Percentiles rank a stretch among this genome's conserved stretches.
phyloP scores from a whole-genome alignment of 1,284 basidiomycete genomes.

The Rhodotorula glutinis region DNA sequence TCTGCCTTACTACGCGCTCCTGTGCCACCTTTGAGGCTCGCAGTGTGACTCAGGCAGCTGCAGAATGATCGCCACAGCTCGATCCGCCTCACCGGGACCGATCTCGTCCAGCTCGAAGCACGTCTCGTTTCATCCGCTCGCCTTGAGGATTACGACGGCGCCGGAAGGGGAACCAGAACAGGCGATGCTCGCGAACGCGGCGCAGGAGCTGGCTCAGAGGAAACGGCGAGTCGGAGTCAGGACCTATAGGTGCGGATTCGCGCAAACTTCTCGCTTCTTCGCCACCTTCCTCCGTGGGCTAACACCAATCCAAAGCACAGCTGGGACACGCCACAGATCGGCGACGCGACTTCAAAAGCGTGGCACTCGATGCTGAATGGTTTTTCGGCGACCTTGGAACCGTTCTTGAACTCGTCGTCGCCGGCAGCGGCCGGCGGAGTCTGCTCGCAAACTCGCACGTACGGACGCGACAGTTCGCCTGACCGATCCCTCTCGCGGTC shows the following conservation, averaged over 20 bases:
- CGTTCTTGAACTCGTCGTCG: conserved; percentile 5
- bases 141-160: conserved; percentile 14
- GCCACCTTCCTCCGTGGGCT: neutral
- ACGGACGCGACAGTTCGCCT: conserved; percentile 8
- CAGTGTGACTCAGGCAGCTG: too few relatives aligned
- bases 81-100: too few relatives aligned
- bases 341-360: conserved; percentile 10
- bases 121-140: conserved; percentile 28
- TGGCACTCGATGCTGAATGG: conserved; percentile 21
- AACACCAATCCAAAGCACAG: neutral
- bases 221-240: conserved; percentile 11
- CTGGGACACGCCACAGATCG: conserved; percentile 18
- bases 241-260: conserved; percentile 23
- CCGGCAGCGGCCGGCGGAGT: conserved; percentile 5
- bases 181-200: conserved; percentile 8
- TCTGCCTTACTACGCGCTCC: too few relatives aligned
- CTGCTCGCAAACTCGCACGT: neutral
- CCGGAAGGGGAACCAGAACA: conserved; percentile 20
- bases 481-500: conserved; percentile 3
- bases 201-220: neutral
- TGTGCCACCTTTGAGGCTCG: too few relatives aligned
- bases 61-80: too few relatives aligned
- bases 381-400: conserved; percentile 22
- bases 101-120: too few relatives aligned
- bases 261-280: neutral